Conservation (phyloP, 1,284 basidiomycete genomes). For the Cryptococcus floricola region DNA sequence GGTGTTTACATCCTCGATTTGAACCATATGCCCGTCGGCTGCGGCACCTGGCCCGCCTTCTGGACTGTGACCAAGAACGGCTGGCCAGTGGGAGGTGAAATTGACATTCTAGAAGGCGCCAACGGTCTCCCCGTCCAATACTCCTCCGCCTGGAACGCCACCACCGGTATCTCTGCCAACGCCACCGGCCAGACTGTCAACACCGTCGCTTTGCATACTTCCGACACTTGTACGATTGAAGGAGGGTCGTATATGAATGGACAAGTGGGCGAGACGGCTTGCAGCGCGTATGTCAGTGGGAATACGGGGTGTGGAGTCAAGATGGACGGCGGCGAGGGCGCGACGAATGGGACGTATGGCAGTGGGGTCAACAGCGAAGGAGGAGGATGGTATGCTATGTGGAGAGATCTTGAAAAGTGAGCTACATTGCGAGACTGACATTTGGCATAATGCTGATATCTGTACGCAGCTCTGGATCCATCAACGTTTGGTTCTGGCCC, state of each 20-base stretch:
- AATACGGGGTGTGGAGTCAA: conserved; percentile 67
- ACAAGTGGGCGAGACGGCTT: conserved; percentile 50
- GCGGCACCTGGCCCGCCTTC: conserved; percentile 60
- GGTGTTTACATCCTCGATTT: conserved; percentile 45
- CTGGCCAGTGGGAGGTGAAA: conserved; percentile 74
- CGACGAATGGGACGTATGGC: conserved; percentile 30
- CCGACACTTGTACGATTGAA: conserved; percentile 59
- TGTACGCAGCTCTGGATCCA: conserved; percentile 25
- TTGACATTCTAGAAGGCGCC: conserved; percentile 79
- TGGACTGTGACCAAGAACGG: conserved; percentile 59
- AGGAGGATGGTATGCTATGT: conserved; percentile 73
- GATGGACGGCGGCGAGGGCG: conserved; percentile 35
- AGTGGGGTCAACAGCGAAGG: conserved; percentile 51
- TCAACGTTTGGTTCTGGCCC: conserved; percentile 43
- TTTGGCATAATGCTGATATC: background rate
- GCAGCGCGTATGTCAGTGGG: conserved; percentile 56
- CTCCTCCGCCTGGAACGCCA: conserved; percentile 29
- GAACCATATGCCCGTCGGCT: conserved; percentile 47
- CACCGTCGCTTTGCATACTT: conserved; percentile 62
- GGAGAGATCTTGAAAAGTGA: conserved; percentile 39
- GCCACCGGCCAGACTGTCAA: conserved; percentile 48
- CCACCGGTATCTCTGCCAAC: conserved; percentile 32
- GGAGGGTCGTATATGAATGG: conserved; percentile 43
- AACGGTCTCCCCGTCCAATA: conserved; percentile 50
- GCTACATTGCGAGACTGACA: background rate